A percentile compares a stretch with the other conserved stretches of the same genome.
phyloP scores from a whole-genome alignment of 345 rosid genomes.

The Sonneratia caseolaris region DNA sequence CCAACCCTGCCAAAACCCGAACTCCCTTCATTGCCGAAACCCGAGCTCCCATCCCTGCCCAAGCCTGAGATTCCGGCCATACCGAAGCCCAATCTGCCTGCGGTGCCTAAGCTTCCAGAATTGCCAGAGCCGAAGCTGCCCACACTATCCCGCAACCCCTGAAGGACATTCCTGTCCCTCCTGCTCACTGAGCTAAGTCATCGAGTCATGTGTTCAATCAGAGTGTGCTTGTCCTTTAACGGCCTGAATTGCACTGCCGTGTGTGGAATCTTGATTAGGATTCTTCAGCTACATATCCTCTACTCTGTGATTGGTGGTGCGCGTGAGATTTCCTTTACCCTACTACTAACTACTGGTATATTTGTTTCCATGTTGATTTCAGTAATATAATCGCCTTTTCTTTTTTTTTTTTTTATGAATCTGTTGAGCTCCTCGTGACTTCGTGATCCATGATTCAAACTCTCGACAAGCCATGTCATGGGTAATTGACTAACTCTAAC shows the following conservation, averaged over 20 bases:
- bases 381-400: background rate
- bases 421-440: background rate
- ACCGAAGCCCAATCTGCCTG: background rate
- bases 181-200: background rate
- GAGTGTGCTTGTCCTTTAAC: background rate
- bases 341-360: background rate
- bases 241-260: background rate
- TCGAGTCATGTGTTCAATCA: background rate
- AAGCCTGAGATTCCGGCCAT: constrained; percentile 4
- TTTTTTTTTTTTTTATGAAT: background rate
- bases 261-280: background rate
- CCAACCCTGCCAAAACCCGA: constrained; percentile 3
- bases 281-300: background rate
- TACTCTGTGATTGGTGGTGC: background rate
- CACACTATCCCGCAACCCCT: background rate
- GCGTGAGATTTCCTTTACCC: background rate
- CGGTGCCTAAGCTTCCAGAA: constrained; percentile 1
- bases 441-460: background rate
- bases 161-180: background rate
- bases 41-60: constrained; percentile 2
- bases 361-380: background rate
- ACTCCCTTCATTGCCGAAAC: background rate
- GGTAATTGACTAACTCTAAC: too few relatives aligned
- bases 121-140: constrained; percentile 2
- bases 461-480: background rate